Base-by-base conservation (phyloP, 1,284 basidiomycete species). In the Heliocybe sulcata region DNA sequence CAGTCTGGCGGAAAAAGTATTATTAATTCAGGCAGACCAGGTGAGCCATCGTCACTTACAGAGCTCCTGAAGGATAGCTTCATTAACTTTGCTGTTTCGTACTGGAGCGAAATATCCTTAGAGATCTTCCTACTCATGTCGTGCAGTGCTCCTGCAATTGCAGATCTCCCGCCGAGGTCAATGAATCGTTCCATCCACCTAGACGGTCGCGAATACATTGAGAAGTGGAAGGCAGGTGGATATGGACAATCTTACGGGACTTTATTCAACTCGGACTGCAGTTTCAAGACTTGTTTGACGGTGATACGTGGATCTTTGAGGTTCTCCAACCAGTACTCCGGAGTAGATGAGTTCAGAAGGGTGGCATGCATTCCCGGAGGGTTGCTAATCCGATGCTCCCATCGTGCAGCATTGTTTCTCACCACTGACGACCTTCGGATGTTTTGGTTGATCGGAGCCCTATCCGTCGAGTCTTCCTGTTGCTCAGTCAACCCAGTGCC, bases 61-160 rank as follows among this genome's bases (percentile, higher is more conserved):
- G 78, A 74, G 61, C 77, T 82, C 67, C 96, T 96, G 56, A 98
- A 77, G 35, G 97, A 89, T 35, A 83, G 84, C 63, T 86, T 88
- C 58, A 98, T 73, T 64, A 91, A 94, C 69, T 95, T 97, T 56
- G 92, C 81, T 50, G 95, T 77, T 71, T 98, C 95, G 56, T 93
- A 86, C 69, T 98, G 96, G 47, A 97, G 74, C 16, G 76, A 72
- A 38, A 79, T 76, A 62, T 87, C 77, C 61, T 80, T 75, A 33
- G 73, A 62, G 23, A 81, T 79, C 64, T 85, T 90, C 50, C 84
- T 79, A 65, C 86, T 90, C 52, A 92, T 79, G 62, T 85, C 86
- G 57, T 81, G 79, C 10, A 97, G 76, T 1, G 84, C 84, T 67
- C 92, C 92, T 9, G 86, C 89, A 53, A 97, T 77, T 11, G 94